A percentile compares a stretch with the other conserved stretches of the same genome.
phyloP scores from a whole-genome alignment of 164 flowering plant genomes.

The Vitis cinerea region DNA sequence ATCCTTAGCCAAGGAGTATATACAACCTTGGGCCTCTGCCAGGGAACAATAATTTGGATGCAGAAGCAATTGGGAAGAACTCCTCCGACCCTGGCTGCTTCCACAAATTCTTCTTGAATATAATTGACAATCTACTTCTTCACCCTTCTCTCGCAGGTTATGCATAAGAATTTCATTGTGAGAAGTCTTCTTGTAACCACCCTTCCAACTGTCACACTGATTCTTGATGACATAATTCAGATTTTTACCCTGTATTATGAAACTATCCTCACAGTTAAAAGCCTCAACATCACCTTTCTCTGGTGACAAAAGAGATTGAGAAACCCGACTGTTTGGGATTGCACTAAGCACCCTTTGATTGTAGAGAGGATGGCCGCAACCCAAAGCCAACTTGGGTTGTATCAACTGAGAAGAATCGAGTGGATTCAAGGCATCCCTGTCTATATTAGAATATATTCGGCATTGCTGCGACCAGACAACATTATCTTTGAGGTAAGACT shows the following conservation, averaged over 20 bases:
- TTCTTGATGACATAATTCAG: slow-evolving; percentile 24
- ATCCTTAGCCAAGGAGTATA: slow-evolving; percentile 67
- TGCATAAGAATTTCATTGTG: slow-evolving; percentile 1
- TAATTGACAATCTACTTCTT: slow-evolving; percentile 15
- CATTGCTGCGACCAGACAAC: slow-evolving; percentile 10
- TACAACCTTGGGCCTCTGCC: slow-evolving; percentile 40
- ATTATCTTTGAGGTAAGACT: slow-evolving; percentile 26
- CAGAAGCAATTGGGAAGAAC: slow-evolving; percentile 14
- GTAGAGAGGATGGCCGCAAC: slow-evolving; percentile 12
- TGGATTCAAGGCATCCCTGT: slow-evolving; percentile 6
- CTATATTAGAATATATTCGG: slow-evolving; percentile 16
- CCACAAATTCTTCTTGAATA: slow-evolving; percentile 15
- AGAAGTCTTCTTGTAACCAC: slow-evolving; percentile 16
- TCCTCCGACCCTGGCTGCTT: slow-evolving; percentile 15
- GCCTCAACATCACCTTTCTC: slow-evolving; percentile 15
- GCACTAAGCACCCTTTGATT: slow-evolving; percentile 12
- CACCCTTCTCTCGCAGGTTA: slow-evolving; percentile 21
- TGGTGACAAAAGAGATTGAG: slow-evolving; percentile 6
- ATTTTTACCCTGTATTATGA: slow-evolving; percentile 40
- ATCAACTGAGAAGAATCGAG: slow-evolving; percentile 18
- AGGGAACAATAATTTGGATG: slow-evolving; percentile 36
- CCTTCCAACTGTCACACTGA: slow-evolving; percentile 10
- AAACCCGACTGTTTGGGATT: slow-evolving; percentile 14
- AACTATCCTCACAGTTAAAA: slow-evolving; percentile 44
- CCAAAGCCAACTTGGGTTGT: slow-evolving; percentile 4